Evolutionary conservation across 1,139 yeast genomes (phyloP).

Genomic region (Zygoascus sp.): DNA sequence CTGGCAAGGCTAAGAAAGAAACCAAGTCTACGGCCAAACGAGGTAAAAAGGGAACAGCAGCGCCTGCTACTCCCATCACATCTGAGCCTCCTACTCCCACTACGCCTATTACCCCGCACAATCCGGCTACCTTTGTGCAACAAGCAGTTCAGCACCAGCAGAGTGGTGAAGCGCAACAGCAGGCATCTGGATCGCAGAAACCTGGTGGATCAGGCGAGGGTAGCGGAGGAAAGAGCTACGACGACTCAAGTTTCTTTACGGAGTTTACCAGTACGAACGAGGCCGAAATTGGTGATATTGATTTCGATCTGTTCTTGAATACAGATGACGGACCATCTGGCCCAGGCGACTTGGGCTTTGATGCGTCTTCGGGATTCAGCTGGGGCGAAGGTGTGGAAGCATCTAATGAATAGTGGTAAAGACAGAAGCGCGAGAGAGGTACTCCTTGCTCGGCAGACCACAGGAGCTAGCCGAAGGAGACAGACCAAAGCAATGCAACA

Average conservation of each 20-base stretch:
- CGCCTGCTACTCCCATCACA: constrained; percentile 32
- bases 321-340: constrained; percentile 29
- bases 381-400: constrained; percentile 35
- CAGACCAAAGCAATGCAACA: too few relatives aligned
- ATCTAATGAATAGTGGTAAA: constrained; percentile 20
- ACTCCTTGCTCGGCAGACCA: too few relatives aligned
- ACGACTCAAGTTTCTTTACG: constrained; percentile 25
- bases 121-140: constrained; percentile 16
- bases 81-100: constrained; percentile 40
- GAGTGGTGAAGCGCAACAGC: constrained; percentile 14
- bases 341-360: constrained; percentile 28
- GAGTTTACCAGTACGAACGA: constrained; percentile 31
- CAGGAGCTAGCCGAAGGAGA: too few relatives aligned
- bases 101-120: constrained; percentile 38
- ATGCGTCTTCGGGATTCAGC: constrained; percentile 26
- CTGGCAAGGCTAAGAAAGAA: constrained; percentile 38
- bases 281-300: constrained; percentile 31
- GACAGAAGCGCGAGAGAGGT: too few relatives aligned
- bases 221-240: constrained; percentile 19
- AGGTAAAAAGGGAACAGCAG: constrained; percentile 25
- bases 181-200: constrained; percentile 3
- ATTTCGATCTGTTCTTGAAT: constrained; percentile 36
- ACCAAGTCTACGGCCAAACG: constrained; percentile 27
- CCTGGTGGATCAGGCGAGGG: constrained; percentile 21
- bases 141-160: constrained; percentile 10